phyloP scores from a whole-genome alignment of 1,284 basidiomycete species.

The Mycena sp. region DNA sequence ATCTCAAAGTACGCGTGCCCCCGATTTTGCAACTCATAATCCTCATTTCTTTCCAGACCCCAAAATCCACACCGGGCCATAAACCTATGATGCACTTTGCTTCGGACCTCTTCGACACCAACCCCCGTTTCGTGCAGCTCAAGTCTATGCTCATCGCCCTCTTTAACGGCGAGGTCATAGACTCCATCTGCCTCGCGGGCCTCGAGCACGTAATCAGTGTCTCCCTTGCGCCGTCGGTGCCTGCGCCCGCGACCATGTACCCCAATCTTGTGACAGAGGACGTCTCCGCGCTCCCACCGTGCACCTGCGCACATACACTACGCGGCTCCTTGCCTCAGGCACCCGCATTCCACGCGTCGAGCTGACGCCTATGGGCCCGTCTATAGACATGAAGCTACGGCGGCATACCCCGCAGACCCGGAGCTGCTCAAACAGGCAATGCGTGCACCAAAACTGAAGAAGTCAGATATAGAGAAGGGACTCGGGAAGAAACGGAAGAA shows the following conservation, averaged over 20 bases:
- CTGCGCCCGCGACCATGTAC: constrained; percentile 43
- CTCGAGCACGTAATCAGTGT: constrained; percentile 94
- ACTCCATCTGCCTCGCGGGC: constrained; percentile 85
- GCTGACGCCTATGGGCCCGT: constrained; percentile 92
- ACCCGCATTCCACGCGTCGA: constrained; percentile 83
- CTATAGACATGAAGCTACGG: constrained; percentile 85
- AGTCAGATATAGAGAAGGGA: constrained; percentile 86
- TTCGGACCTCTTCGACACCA: constrained; percentile 91
- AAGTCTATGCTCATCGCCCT: constrained; percentile 94
- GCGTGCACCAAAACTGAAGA: constrained; percentile 87
- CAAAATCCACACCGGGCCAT: constrained; percentile 91
- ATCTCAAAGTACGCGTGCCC: constrained; percentile 83
- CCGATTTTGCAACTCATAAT: no score
- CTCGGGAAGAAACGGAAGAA: constrained; percentile 96
- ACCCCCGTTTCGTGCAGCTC: constrained; percentile 90
- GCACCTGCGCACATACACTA: constrained; percentile 90
- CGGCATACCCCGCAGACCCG: constrained; percentile 80
- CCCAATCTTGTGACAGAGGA: constrained; percentile 44
- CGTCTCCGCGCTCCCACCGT: constrained; percentile 71
- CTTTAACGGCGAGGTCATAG: constrained; percentile 88
- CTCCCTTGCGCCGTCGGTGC: constrained; percentile 70
- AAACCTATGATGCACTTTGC: constrained; percentile 96
- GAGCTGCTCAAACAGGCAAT: constrained; percentile 87
- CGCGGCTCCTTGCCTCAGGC: constrained; percentile 80
- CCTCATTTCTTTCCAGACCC: constrained; percentile 60